Evolutionary conservation across 2,329 filamentous ascomycete genomes (phyloP), one percentile per base, ranked within the genome.

Genomic region (Orbilia blumenaviensis): DNA sequence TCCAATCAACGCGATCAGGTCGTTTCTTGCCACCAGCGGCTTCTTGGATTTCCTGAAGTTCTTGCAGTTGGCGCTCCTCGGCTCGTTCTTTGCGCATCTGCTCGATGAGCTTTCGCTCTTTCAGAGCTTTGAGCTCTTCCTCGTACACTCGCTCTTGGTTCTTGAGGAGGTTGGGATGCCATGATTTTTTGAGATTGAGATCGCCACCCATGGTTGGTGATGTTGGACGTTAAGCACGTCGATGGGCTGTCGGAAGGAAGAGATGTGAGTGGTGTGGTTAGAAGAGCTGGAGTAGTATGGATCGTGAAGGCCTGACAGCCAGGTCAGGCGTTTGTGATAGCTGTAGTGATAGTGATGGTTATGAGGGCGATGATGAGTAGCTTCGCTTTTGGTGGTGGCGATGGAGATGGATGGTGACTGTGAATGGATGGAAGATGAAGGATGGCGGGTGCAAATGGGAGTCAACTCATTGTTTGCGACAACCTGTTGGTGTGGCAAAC

Each of bases 121-220:
- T 92, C 10, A 99, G 89, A 2, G 94, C 95, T 79, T 93, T 92
- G 83, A 95, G 90, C 82, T 98, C 94, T 83, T 96, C 92, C 77
- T 94, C 89, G 89, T 92, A 97, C 79, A 97, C 94, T 82, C 89
- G 89, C 83, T 89, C 89, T 86, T 96, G 95, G 83, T 99, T 99
- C 85, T 90, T 92, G 84, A 93, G 89, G 79, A 97, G 87, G 80
- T 90, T 89, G 76, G 95, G 94, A 84, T 99, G 94, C 89, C 94
- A 99, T 86, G 92, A 92, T 84, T 93, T 93, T 85, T 97, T 97
- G 80, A 96, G 85, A 82, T 98, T 97, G 81, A 99, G 88, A 87
- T 98, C 94, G 82, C 93, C 93, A 85, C 94, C 94, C 91, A 96
- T 97, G 78, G 44, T 75, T 75, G 54, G 84, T 91, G 85, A 10